Evolutionary conservation across 2,329 filamentous ascomycete genomes (phyloP).

Genomic region (Hymenoscyphus scutula): DNA sequence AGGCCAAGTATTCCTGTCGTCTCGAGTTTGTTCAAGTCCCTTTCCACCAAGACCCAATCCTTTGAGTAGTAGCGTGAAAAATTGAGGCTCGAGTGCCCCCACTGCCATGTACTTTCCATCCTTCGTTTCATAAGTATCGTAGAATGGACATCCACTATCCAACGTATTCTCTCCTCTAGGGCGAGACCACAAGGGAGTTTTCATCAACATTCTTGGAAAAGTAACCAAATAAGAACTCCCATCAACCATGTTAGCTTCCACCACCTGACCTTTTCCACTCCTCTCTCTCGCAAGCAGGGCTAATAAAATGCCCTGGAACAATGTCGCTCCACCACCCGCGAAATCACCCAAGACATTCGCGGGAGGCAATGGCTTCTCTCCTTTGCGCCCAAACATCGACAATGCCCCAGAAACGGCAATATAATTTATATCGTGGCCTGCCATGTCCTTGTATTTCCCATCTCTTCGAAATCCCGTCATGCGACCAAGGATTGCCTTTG

Average conservation of each 20-base stretch:
- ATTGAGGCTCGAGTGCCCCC: conserved; percentile 86
- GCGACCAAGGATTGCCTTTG: conserved; percentile 73
- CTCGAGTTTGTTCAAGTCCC: conserved; percentile 51
- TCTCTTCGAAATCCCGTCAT: conserved; percentile 90
- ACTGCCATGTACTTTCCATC: conserved; percentile 81
- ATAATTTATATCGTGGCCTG: conserved; percentile 96
- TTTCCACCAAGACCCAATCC: conserved; percentile 60
- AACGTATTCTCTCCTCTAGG: conserved; percentile 73
- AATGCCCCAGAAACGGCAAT: conserved; percentile 83
- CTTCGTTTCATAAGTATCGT: conserved; percentile 82
- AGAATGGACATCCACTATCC: conserved; percentile 84
- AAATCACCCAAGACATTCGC: conserved; percentile 88
- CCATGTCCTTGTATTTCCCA: conserved; percentile 82
- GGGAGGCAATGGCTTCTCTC: conserved; percentile 72
- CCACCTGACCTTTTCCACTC: conserved; percentile 76
- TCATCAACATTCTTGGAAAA: conserved; percentile 68
- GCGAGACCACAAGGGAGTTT: conserved; percentile 59
- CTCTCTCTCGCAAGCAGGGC: conserved; percentile 66
- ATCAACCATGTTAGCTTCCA: conserved; percentile 97
- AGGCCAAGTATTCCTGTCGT: conserved; percentile 66
- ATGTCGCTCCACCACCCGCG: conserved; percentile 79
- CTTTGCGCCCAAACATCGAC: conserved; percentile 68
- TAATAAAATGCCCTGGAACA: conserved; percentile 79
- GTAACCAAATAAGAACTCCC: conserved; percentile 75
- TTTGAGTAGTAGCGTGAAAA: conserved; percentile 67